These are phyloP conservation scores for Apiospora marii DNA, from an alignment of 2,329 filamentous ascomycete species.

Conservation along the genomic window DNA sequence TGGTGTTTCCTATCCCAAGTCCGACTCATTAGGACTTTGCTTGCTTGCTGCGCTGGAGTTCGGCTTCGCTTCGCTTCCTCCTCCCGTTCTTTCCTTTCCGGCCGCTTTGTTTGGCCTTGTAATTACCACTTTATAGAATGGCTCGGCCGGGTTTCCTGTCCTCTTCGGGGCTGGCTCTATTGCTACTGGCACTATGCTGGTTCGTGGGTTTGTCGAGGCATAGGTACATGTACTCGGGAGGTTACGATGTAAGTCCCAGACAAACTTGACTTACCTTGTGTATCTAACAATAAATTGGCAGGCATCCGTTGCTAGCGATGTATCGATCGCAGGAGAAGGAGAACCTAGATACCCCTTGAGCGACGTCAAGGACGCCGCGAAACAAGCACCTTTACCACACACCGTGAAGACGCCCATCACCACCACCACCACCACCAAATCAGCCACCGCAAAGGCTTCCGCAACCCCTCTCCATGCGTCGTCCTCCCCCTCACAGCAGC, in stretches of 20 bases:
- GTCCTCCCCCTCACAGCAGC: neutral
- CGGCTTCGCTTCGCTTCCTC: neutral
- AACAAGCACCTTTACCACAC: neutral
- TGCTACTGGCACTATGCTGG: conserved; percentile 3
- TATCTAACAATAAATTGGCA: neutral
- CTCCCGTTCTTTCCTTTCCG: no score
- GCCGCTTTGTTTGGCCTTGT: neutral
- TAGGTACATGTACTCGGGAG: neutral
- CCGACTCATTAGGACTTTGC: conserved; percentile 18
- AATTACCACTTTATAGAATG: neutral
- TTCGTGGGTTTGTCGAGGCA: conserved; percentile 10
- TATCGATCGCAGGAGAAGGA: neutral
- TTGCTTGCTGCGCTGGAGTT: neutral
- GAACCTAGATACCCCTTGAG: neutral
- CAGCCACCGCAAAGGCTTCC: neutral
- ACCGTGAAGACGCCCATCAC: neutral
- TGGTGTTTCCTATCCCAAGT: conserved; percentile 4
- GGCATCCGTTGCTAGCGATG: neutral
- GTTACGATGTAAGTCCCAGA: conserved; percentile 6
- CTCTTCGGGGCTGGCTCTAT: neutral
- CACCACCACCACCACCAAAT: neutral
- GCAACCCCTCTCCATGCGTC: neutral
- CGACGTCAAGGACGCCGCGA: neutral
- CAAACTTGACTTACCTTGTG: neutral
- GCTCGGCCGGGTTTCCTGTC: conserved; percentile 1